Base-by-base conservation (phyloP, 2,329 filamentous ascomycete genomes). In the Penicillium sp. region DNA sequence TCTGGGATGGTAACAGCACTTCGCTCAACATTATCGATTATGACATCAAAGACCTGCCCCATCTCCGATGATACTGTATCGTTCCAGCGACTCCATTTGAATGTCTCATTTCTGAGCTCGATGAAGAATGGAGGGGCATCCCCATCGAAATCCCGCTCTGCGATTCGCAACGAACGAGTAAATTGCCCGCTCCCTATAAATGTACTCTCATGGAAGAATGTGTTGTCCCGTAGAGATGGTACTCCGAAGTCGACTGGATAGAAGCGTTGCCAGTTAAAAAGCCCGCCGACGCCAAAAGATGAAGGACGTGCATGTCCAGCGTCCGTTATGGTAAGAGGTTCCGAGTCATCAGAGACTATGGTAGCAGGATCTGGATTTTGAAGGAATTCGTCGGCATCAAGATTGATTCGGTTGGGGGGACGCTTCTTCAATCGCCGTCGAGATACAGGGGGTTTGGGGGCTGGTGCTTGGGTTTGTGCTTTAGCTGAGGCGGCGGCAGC, bases 121-220 rank as follows among this genome's bases (percentile, higher is more conserved):
- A 85, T 70, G 6, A 65, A 66, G 51, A 74, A 69, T 65, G 72
- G 67, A 15, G 79, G 77, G 38, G 70, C 69, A 49, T 68, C 64
- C 31, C 70, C 64, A 58, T 83, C 79, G 27, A 85, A 58, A 61
- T 82, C 69, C 41, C 80, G 72, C 7, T 68, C 62, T 21, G 55
- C 49, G 12, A 81, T 19, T 12, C 71, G 61, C 6, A 86, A 62
- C 36, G 79, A 79, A 36, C 74, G 75, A 17, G 71, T 67, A 47
- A 87, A 79, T 27, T 82, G 79, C 3, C 82, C 83, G 62, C 82
- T 83, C 29, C 85, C 84, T 57, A 87, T 75, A 58, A 87, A 83
- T 5, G 83, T 85, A 45, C 74, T 77, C 43, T 78, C 70, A 59
- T 83, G 81, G 60, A 86, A 86, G 64, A 79, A 85, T 0, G 81